Percentiles rank a stretch among this genome's conserved stretches.
phyloP scores from a whole-genome alignment of 768 basidiomycete species.

The Brasilioporus rufonigricans region DNA sequence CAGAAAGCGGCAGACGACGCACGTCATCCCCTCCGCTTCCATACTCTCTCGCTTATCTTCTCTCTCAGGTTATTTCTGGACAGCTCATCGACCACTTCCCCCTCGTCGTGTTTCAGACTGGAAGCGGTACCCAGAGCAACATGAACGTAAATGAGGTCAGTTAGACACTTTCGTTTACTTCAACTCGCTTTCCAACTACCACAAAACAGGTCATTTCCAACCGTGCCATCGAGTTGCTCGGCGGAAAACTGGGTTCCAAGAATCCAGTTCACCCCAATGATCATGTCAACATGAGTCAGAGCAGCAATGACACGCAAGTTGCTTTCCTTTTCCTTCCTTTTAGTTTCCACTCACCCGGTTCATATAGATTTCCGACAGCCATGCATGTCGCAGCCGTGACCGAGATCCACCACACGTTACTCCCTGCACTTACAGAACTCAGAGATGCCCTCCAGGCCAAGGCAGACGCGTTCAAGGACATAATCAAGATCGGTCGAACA shows the following conservation, averaged over 20 bases:
- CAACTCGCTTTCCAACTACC: neutral
- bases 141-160: slow-evolving; percentile 97
- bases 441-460: slow-evolving; percentile 84
- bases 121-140: slow-evolving; percentile 98
- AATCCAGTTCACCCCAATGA: slow-evolving; percentile 98
- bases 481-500: slow-evolving; percentile 98
- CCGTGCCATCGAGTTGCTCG: slow-evolving; percentile 94
- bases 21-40: slow-evolving; percentile 20
- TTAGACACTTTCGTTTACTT: neutral
- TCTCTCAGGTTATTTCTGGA: slow-evolving; percentile 84
- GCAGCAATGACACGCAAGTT: slow-evolving; percentile 94
- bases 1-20: slow-evolving; percentile 94
- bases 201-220: slow-evolving; percentile 88
- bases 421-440: slow-evolving; percentile 85
- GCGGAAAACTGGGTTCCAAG: slow-evolving; percentile 94
- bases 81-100: slow-evolving; percentile 96
- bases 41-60: neutral
- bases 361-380: slow-evolving; percentile 87
- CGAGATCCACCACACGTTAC: slow-evolving; percentile 73
- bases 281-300: slow-evolving; percentile 99
- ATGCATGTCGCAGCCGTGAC: slow-evolving; percentile 98
- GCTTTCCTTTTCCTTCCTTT: neutral
- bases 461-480: slow-evolving; percentile 77
- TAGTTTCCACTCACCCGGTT: neutral
- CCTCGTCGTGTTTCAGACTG: slow-evolving; percentile 98